phyloP scores from a whole-genome alignment of 495 filamentous ascomycete genomes.

The Xylaria acuta region DNA sequence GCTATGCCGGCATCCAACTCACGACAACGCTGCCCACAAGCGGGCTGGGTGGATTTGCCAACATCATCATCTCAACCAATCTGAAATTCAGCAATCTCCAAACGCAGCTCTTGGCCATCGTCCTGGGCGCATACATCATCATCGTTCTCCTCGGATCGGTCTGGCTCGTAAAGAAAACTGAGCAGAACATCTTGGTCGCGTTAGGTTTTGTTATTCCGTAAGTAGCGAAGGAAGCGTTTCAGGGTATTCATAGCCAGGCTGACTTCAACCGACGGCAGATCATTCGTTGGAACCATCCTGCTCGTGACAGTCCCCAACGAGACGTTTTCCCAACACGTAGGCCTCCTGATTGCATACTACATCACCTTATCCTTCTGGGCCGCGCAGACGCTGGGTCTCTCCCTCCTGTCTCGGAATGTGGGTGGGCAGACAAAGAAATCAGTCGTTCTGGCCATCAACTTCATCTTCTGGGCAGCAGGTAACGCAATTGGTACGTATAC shows the following conservation, averaged over 20 bases:
- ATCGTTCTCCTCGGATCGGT: constrained; percentile 67
- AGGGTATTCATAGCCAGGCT: constrained; percentile 36
- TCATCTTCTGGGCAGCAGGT: constrained; percentile 57
- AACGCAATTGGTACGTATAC: constrained; percentile 51
- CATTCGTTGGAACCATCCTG: constrained; percentile 62
- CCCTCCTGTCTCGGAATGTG: constrained; percentile 58
- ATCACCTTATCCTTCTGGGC: constrained; percentile 65
- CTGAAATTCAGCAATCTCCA: constrained; percentile 58
- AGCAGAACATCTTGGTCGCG: constrained; percentile 71
- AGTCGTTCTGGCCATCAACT: constrained; percentile 55
- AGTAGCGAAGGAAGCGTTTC: constrained; percentile 31
- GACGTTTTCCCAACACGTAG: constrained; percentile 52
- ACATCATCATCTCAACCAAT: constrained; percentile 62
- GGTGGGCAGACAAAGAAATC: constrained; percentile 63
- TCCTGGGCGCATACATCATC: constrained; percentile 73
- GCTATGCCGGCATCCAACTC: constrained; percentile 62
- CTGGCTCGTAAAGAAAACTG: constrained; percentile 67
- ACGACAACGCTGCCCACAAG: constrained; percentile 72
- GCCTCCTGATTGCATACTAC: constrained; percentile 63
- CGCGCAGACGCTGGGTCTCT: constrained; percentile 59
- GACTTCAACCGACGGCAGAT: constrained; percentile 35
- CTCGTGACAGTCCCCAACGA: constrained; percentile 58
- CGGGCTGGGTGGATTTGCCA: constrained; percentile 70
- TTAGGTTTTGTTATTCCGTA: constrained; percentile 68
- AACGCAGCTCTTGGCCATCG: constrained; percentile 69